phyloP scores from a whole-genome alignment of 2,329 filamentous ascomycete species.

The Emergomyces orientalis region DNA sequence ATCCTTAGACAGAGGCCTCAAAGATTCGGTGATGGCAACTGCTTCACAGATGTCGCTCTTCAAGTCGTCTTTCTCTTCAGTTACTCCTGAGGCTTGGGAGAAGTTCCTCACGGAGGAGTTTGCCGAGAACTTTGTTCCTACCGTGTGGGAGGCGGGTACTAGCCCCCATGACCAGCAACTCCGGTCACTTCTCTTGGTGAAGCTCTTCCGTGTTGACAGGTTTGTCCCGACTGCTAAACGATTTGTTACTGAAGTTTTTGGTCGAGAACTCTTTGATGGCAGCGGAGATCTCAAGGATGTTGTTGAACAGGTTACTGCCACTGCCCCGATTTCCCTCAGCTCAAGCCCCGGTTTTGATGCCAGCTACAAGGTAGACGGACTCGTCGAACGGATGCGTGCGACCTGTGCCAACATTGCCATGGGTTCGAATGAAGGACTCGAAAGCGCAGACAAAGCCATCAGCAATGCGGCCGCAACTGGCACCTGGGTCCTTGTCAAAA shows the following conservation, averaged over 20 bases:
- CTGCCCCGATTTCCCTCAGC: conserved; percentile 78
- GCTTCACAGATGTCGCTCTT: conserved; percentile 63
- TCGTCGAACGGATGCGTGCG: conserved; percentile 74
- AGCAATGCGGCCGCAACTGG: conserved; percentile 83
- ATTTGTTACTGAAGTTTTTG: conserved; percentile 83
- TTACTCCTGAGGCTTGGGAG: conserved; percentile 61
- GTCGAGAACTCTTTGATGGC: conserved; percentile 68
- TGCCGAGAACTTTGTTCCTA: conserved; percentile 74
- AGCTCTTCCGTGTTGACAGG: conserved; percentile 88
- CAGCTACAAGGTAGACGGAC: conserved; percentile 94
- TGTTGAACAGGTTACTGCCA: conserved; percentile 72
- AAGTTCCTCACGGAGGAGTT: conserved; percentile 76
- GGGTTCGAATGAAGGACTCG: conserved; percentile 90
- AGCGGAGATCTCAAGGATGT: conserved; percentile 79
- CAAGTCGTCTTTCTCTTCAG: conserved; percentile 58
- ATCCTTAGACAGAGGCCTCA: conserved; percentile 56
- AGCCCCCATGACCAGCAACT: conserved; percentile 66
- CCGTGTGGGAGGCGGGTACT: conserved; percentile 58
- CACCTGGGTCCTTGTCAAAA: conserved; percentile 97
- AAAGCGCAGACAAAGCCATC: conserved; percentile 91
- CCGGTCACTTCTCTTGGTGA: conserved; percentile 77
- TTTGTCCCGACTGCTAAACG: conserved; percentile 87
- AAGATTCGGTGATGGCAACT: conserved; percentile 58
- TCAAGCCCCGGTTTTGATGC: conserved; percentile 96
- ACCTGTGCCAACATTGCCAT: conserved; percentile 96